Evolutionary conservation across 2,329 filamentous ascomycete genomes (phyloP), one percentile per base, ranked within the genome.

Genomic region (Fulvia fulva): DNA sequence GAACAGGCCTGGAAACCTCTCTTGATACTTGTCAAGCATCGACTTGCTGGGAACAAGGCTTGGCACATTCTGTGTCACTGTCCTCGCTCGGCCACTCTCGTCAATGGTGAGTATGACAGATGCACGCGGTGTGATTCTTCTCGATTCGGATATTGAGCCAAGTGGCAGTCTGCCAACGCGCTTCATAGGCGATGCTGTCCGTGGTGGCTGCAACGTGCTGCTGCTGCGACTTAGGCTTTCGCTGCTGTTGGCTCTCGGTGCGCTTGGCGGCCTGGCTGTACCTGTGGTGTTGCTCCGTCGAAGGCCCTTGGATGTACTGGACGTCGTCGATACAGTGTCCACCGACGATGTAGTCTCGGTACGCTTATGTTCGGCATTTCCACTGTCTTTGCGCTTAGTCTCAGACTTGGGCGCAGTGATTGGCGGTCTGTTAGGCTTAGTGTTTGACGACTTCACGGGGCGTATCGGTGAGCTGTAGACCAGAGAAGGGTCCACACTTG

Each of bases 401-500:
- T 56, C 58, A 8, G 57, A 26, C 30, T 46, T 45, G 43, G 49
- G 53, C 16, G 23, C 44, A 32, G 45, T 32, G 22, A 43, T 53
- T 14, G 55, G 44, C n/a, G 49, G 19, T 37, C 53, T 51, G 34
- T 41, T 53, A 22, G n/a, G 8, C 4, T 74, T 74, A n/a, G 34
- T 54, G 41, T 8, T 57, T 8, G 59, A 45, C 16, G 57, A 56
- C 30, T 57, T 54, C 28, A 61, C 51, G 19, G 66, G 66, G 16
- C 62, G 61, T 6, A 67, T 58, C 7, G 72, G 72, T 8, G 72
- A 74, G 53, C 70, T 73, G 60, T 71, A 73, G 4, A 73, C 64
- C 70, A 81, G 72, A 49, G 72, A 81, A 14, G 79, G 79, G 62
- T 82, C 74, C 9, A 81, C 78, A 28, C 74, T 73, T 19, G 73